Evolutionary conservation across 2,329 filamentous ascomycete genomes (phyloP), one percentile per base, ranked within the genome.

Genomic region (Pseudocercospora fuligena): DNA sequence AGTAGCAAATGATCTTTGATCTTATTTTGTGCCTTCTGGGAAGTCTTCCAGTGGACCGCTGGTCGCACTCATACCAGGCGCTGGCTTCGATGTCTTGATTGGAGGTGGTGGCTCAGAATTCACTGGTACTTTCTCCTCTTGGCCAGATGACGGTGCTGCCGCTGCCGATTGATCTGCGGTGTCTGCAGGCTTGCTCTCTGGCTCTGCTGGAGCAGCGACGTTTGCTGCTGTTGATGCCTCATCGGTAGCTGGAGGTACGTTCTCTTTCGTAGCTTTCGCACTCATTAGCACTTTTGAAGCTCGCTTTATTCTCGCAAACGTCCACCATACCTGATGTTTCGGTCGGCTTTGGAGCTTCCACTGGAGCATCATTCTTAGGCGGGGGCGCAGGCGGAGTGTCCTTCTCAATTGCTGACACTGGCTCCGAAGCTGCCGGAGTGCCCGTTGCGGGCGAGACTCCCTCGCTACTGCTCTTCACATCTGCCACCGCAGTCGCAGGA

Each of bases 1-100:
- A 51, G 47, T 29, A 51, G 16, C n/a, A 47, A 19, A 11, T 23
- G 19, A 36, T 11, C 19, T 23, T 6, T 23, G 31, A 43, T 43
- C n/a, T 58, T 43, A 60, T 49, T 61, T 60, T 40, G 56, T 64
- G 31, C 65, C 65, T 54, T 64, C 61, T 23, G 70, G 70, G 33
- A 66, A 72, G 23, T 72, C 70, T 47, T 69, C 69, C 16, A 72
- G 57, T 12, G 70, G 70, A n/a, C 70, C 70, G 11, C 66, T 69
- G 2, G 70, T 72, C n/a, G 70, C 70, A 61, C 67, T 70, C 70
- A 72, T 71, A 33, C 61, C 67, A 29, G 67, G 66, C 9, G 67
- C 61, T 46, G 66, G 56, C 33, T 61, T 64, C 1, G 61, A 21
- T 9, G 47, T n/a, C 25, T 61, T 53, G 19, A 62, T 61, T 51